These are phyloP conservation scores for Hypoxylon sp. DNA, from an alignment of 2,329 filamentous ascomycete species.

Conservation along the genomic window DNA sequence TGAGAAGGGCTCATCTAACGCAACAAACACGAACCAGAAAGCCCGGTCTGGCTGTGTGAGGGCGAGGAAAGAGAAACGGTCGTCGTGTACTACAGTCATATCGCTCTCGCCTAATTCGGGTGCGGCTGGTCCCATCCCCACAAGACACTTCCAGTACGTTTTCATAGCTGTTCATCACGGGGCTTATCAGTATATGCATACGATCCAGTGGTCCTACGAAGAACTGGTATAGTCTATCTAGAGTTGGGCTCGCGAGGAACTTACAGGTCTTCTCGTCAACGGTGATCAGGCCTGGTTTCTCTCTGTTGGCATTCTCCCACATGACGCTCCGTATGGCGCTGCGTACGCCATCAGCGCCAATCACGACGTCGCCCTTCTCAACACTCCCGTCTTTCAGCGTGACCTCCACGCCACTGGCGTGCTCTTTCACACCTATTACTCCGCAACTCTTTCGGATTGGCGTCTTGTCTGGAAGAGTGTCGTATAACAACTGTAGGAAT, in stretches of 20 bases:
- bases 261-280: slow-evolving; percentile 41
- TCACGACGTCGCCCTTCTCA: slow-evolving; percentile 33
- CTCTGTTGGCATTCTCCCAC: slow-evolving; percentile 43
- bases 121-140: slow-evolving; percentile 14
- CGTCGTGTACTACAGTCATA: slow-evolving; percentile 28
- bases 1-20: slow-evolving; percentile 38
- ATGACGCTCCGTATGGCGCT: slow-evolving; percentile 39
- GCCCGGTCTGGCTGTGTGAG: slow-evolving; percentile 20
- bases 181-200: neutral
- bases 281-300: slow-evolving; percentile 27
- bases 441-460: neutral
- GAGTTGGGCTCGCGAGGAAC: neutral
- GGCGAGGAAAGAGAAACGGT: slow-evolving; percentile 9
- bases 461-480: slow-evolving; percentile 16
- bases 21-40: slow-evolving; percentile 48
- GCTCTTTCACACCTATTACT: slow-evolving; percentile 16
- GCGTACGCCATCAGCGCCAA: slow-evolving; percentile 38
- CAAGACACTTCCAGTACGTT: slow-evolving; percentile 34
- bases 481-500: slow-evolving; percentile 23
- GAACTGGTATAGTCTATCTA: neutral
- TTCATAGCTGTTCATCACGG: slow-evolving; percentile 24
- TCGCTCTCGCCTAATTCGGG: slow-evolving; percentile 30
- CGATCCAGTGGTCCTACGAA: neutral
- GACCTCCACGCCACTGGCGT: slow-evolving; percentile 19
- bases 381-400: slow-evolving; percentile 25